These are phyloP conservation scores for Shiraia bambusicola DNA, from an alignment of 2,329 filamentous ascomycete species.

Conservation along the genomic window DNA sequence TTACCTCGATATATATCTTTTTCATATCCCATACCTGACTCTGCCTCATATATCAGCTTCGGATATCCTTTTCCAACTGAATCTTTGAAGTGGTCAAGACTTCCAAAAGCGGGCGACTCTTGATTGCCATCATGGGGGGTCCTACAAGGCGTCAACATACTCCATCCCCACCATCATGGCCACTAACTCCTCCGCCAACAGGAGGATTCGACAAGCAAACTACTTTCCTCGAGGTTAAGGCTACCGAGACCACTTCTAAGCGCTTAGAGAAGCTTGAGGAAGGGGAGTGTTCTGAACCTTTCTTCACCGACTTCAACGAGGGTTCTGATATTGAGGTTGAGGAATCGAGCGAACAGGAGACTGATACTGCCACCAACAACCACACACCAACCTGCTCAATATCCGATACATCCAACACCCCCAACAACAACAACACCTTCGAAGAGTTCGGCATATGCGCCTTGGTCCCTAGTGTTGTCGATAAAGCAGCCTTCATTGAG, in stretches of 20 bases:
- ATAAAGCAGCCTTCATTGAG: not conserved
- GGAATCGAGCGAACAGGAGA: slow-evolving; percentile 2
- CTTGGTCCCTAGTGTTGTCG: not conserved
- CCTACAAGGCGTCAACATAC: slow-evolving; percentile 8
- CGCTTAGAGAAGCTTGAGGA: slow-evolving; percentile 1
- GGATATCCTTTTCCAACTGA: too few relatives aligned
- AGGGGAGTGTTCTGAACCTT: slow-evolving; percentile 5
- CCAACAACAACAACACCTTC: not conserved
- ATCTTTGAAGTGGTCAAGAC: not conserved
- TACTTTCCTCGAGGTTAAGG: slow-evolving; percentile 5
- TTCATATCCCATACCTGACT: too few relatives aligned
- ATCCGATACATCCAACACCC: not conserved
- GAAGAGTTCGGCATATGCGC: slow-evolving; percentile 3
- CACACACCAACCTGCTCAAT: not conserved
- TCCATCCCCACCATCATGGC: slow-evolving; percentile 8
- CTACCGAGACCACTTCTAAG: slow-evolving; percentile 2
- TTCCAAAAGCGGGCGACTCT: not conserved
- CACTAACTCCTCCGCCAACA: slow-evolving; percentile 26
- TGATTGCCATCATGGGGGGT: slow-evolving; percentile 1
- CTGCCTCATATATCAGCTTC: too few relatives aligned
- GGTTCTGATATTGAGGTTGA: slow-evolving; percentile 8
- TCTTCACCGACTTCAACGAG: slow-evolving; percentile 13
- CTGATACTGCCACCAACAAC: not conserved
- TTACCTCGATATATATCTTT: too few relatives aligned
- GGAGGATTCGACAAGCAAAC: slow-evolving; percentile 10